These are phyloP conservation scores for Endotrypanum monterogeii DNA, from an alignment of 208 protist genomes.

Conservation along the genomic window DNA sequence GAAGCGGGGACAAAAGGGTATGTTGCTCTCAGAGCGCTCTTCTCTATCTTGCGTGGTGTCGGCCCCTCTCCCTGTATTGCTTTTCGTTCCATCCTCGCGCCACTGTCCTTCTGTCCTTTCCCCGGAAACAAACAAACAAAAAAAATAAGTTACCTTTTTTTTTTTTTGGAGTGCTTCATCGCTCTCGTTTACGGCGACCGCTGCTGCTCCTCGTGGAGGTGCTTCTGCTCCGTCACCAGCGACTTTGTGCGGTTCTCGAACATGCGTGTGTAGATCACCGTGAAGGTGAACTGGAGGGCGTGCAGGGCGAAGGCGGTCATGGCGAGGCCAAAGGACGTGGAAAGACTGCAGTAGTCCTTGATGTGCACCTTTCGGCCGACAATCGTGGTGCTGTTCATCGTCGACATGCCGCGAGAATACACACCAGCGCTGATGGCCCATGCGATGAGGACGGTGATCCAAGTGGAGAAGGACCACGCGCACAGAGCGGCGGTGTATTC, in stretches of 20 bases:
- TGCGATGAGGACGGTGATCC: conserved; percentile 33
- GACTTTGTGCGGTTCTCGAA: conserved; percentile 26
- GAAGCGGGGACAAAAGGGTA: too few species aligned
- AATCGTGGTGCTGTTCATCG: conserved; percentile 24
- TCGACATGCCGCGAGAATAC: conserved; percentile 18
- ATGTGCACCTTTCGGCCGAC: conserved; percentile 13
- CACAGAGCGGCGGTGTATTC: conserved; percentile 29
- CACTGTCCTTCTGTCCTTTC: too few species aligned
- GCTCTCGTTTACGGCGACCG: too few species aligned
- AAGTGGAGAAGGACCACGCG: conserved; percentile 34
- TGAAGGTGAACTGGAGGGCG: conserved; percentile 31
- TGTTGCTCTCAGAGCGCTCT: too few species aligned
- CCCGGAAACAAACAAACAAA: neutral
- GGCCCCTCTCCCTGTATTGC: too few species aligned
- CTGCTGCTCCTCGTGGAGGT: conserved; percentile 4
- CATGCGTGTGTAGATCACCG: conserved; percentile 21
- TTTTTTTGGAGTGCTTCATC: neutral
- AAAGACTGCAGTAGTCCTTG: conserved; percentile 32
- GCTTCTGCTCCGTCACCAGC: conserved; percentile 33
- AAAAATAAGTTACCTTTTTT: neutral
- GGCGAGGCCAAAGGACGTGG: conserved; percentile 22
- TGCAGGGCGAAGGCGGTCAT: conserved; percentile 27
- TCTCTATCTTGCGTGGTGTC: too few species aligned
- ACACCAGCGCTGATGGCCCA: conserved; percentile 30
- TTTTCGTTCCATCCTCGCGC: too few species aligned